Evolutionary conservation across 2,329 filamentous ascomycete genomes (phyloP), one percentile per base, ranked within the genome.

Genomic region (Paraphaeosphaeria minitans): DNA sequence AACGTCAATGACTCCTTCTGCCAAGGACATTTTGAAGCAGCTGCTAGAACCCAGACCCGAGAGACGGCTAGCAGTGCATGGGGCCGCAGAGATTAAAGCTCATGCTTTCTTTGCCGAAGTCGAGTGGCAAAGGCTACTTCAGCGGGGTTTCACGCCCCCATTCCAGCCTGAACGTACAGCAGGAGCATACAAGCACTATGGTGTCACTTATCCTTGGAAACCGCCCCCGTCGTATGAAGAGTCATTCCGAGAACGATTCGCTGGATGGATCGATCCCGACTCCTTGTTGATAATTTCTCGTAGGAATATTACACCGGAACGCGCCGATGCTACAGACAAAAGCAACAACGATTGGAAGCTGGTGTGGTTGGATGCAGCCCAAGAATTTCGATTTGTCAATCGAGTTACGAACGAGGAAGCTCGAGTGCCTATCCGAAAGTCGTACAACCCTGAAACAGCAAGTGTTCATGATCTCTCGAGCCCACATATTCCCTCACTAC

Each of bases 21-120:
- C 29, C 9, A 5, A 2, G 9, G 29, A 31, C 4, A 4, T 8
- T 31, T 81, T 97, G 24, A 96, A 92, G 57, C 93, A 93, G 16
- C 81, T 97, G 62, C 85, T 98, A 54, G 97, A 97, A 80, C 88
- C 94, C 71, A 35, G 97, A 76, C 94, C 94, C 46, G 94, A 92
- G 77, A 93, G 97, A 76, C 88, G 94, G 46, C 85, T 98, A 16
- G 94, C 94, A 50, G 93, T 93, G n/a, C 90, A 6, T 27, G 86
- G 90, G 60, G 94, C 97, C 77, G 94, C 94, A 0, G 94, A 97
- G 77, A 83, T 97, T 59, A 97, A 96, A 84, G 87, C 87, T 33
- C 94, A 98, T 72, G 85, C 92, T 1, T 97, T 98, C 84, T 98
- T 98, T 78, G 83, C 82, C 37, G 94, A 97, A 71, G 88, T 97